Evolutionary conservation across 2,329 filamentous ascomycete genomes (phyloP).

Genomic region (Apiospora rasikravindrae): DNA sequence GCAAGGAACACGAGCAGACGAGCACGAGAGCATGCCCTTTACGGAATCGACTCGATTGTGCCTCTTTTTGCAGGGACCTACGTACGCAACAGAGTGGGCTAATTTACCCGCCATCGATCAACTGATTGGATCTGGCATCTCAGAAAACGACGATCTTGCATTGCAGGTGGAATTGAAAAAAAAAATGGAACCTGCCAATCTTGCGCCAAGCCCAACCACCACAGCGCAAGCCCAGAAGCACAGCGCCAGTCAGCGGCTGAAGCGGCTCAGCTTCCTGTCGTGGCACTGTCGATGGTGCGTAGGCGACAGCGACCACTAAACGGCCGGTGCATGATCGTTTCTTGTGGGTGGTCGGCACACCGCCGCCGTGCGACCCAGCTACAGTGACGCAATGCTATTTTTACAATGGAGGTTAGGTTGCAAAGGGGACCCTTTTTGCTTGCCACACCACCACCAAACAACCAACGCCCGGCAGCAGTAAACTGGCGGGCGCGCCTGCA

Average conservation of each 20-base stretch:
- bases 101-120: slow-evolving; percentile 15
- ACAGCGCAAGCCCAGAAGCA: neutral
- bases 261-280: slow-evolving; percentile 10
- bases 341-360: slow-evolving; percentile 9
- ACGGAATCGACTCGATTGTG: neutral
- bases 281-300: neutral
- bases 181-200: neutral
- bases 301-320: neutral
- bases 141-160: slow-evolving; percentile 4
- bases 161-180: no score
- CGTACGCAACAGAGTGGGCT: neutral
- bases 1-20: neutral
- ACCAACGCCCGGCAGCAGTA: neutral
- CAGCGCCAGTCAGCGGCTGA: slow-evolving; percentile 1
- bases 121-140: slow-evolving; percentile 14
- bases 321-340: slow-evolving; percentile 1
- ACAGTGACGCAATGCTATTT: slow-evolving; percentile 5
- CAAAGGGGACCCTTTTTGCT: neutral
- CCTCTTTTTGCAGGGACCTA: neutral
- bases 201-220: neutral
- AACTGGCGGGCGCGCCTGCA: neutral
- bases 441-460: slow-evolving; percentile 5
- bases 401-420: neutral
- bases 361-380: slow-evolving; percentile 4
- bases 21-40: neutral